Evolutionary conservation across 345 rosid genomes (phyloP), one percentile per base, ranked within the genome.

Genomic region (Citrus maxima): DNA sequence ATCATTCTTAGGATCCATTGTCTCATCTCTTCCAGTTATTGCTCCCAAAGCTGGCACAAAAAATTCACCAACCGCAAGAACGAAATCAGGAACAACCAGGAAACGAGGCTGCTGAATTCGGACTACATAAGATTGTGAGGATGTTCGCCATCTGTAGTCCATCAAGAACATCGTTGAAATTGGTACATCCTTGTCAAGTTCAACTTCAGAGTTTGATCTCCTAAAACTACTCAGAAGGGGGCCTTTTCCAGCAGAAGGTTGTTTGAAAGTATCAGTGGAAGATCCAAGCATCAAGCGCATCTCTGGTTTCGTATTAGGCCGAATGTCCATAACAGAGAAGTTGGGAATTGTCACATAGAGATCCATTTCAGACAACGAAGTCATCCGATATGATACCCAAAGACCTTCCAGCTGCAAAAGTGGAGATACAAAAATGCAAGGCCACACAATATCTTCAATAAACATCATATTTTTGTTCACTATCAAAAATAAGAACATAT

Each of bases 231-330:
- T 79, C 82, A 82, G 83, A 70, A 86, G 66, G 34, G 98, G 87
- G 22, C 82, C 78, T 76, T 88, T 91, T 86, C 89, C 97, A 63
- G 86, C 67, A 78, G 92, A 89, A 83, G 86, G 75, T 81, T 87
- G 96, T 83, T 93, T 96, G 59, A 87, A 89, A 82, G 94, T 92
- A 88, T 96, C 99, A 75, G 84, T 84, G 46, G 93, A 94, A n/a
- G 97, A 91, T 68, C 99, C 99, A 34, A 96, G 99, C 98, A 96
- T 96, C 85, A 96, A 86, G 37, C 98, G 94, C 99, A 96, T 93
- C 86, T 96, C 99, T 85, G 98, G 87, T 89, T 90, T 94, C 51
- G 97, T 92, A 77, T 85, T 86, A 78, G 95, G 91, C 81, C 98
- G 99, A 77, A 87, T 87, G 81, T 96, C 99, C 82, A 93, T 80